Conservation (phyloP, 129 eudicot genomes). For the Helichrysum umbraculigerum region DNA sequence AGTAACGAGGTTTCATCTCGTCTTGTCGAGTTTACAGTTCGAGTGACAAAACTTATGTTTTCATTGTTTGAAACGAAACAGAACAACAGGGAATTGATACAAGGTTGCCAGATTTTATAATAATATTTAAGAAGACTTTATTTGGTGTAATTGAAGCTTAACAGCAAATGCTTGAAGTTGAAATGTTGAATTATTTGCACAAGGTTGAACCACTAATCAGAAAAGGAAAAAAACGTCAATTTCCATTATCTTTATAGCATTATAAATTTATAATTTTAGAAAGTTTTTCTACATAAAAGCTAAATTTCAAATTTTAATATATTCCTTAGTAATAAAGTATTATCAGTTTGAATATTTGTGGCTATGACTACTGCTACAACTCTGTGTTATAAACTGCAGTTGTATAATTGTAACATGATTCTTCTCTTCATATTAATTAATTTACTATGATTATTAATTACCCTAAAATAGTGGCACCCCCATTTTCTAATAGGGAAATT, state of each 20-base stretch:
- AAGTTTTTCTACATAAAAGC: too few species aligned
- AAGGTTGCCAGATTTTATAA: constrained; percentile 16
- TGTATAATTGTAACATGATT: too few species aligned
- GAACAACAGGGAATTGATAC: constrained; percentile 14
- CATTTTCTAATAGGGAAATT: too few species aligned
- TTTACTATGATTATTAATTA: too few species aligned
- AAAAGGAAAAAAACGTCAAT: neutral
- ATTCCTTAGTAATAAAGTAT: too few species aligned
- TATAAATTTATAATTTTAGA: too few species aligned
- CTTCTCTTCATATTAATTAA: too few species aligned
- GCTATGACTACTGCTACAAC: too few species aligned
- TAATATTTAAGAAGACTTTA: neutral
- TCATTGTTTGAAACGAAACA: constrained; percentile 17
- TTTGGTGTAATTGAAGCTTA: neutral
- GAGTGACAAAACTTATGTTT: constrained; percentile 29
- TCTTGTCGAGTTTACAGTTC: constrained; percentile 23
- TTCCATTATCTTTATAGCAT: neutral
- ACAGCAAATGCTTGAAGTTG: neutral
- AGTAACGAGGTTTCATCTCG: constrained; percentile 8
- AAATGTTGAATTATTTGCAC: neutral
- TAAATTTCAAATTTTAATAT: too few species aligned
- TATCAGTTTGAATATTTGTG: too few species aligned
- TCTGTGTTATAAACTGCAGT: too few species aligned
- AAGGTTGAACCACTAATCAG: constrained; percentile 2
- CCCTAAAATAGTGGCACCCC: too few species aligned